Conservation (phyloP, 345 rosid genomes). For the Orychophragmus violaceus region DNA sequence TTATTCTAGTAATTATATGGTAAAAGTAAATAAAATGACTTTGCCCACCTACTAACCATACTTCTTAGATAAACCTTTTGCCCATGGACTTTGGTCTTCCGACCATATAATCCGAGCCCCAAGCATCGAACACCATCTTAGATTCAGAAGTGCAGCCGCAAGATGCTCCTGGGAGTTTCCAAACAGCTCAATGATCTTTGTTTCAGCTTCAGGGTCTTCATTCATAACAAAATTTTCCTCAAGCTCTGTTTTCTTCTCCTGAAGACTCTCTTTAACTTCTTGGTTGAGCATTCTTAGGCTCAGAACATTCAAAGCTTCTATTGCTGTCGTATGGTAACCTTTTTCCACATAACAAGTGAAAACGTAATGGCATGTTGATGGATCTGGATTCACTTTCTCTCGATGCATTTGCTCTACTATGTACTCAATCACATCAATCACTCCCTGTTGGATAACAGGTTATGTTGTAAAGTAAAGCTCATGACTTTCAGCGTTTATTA, state of each 20-base stretch:
- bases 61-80: slow-evolving; percentile 36
- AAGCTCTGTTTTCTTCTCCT: slow-evolving; percentile 38
- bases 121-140: slow-evolving; percentile 70
- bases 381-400: slow-evolving; percentile 55
- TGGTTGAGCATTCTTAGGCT: slow-evolving; percentile 55
- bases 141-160: slow-evolving; percentile 46
- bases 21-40: background rate
- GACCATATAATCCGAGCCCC: slow-evolving; percentile 54
- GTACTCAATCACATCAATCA: slow-evolving; percentile 60
- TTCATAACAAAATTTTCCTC: slow-evolving; percentile 46
- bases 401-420: slow-evolving; percentile 51
- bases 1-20: background rate
- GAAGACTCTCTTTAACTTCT: slow-evolving; percentile 28
- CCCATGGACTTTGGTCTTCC: slow-evolving; percentile 55
- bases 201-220: slow-evolving; percentile 53
- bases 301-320: slow-evolving; percentile 71
- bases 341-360: slow-evolving; percentile 40
- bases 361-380: slow-evolving; percentile 55
- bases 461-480: background rate
- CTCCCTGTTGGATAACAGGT: slow-evolving; percentile 42
- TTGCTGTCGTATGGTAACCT: slow-evolving; percentile 40
- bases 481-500: background rate
- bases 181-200: slow-evolving; percentile 39
- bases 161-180: slow-evolving; percentile 34
- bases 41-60: slow-evolving; percentile 26